Evolutionary conservation across 805 yeast species (phyloP).

Genomic region (Torulaspora quercuum): DNA sequence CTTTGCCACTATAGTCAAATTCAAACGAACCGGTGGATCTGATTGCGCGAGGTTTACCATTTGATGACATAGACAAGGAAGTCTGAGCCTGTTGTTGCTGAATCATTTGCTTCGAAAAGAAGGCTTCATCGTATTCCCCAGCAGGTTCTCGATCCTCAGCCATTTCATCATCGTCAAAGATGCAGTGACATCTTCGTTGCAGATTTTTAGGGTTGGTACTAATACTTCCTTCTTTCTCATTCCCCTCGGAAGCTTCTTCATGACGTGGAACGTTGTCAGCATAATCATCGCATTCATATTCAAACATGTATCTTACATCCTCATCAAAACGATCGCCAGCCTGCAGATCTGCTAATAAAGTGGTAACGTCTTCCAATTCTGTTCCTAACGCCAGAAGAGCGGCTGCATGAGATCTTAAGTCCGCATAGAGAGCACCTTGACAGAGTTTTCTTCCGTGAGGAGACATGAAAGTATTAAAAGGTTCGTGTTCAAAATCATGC

Average conservation of each 20-base stretch:
- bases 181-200: conserved; percentile 39
- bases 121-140: conserved; percentile 27
- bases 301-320: conserved; percentile 60
- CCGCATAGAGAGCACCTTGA: conserved; percentile 57
- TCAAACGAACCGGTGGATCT: conserved; percentile 41
- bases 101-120: conserved; percentile 12
- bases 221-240: conserved; percentile 20
- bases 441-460: conserved; percentile 63
- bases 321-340: conserved; percentile 65
- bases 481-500: conserved; percentile 59
- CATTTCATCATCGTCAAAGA: conserved; percentile 37
- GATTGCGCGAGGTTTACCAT: conserved; percentile 31
- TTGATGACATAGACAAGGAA: conserved; percentile 13
- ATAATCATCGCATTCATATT: conserved; percentile 49
- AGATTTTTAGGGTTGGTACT: conserved; percentile 21
- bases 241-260: conserved; percentile 24
- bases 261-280: conserved; percentile 37
- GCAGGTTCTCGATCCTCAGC: conserved; percentile 28
- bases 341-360: conserved; percentile 52
- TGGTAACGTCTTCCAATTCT: conserved; percentile 49
- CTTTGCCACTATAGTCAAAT: conserved; percentile 58
- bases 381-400: conserved; percentile 50
- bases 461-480: conserved; percentile 57
- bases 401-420: conserved; percentile 55
- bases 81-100: conserved; percentile 12